These are phyloP conservation scores for Suillus spraguei DNA, from an alignment of 768 basidiomycete genomes.

Conservation along the genomic window DNA sequence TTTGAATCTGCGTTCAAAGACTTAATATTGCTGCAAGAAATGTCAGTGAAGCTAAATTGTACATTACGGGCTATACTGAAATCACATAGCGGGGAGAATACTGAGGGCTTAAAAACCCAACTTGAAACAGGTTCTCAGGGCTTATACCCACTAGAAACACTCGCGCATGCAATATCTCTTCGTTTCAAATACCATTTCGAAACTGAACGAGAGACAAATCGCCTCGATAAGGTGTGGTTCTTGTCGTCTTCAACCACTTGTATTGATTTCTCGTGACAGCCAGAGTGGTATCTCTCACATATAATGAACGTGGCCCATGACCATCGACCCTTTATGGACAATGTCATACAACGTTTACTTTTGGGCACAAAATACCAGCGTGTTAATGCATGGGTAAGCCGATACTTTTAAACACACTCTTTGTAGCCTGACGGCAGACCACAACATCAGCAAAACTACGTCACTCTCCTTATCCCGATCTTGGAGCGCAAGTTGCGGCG, in stretches of 20 bases:
- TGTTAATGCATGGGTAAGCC: constrained; percentile 76
- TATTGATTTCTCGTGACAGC: constrained; percentile 47
- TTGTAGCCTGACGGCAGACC: constrained; percentile 5
- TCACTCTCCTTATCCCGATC: constrained; percentile 73
- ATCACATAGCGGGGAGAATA: constrained; percentile 50
- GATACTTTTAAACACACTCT: constrained; percentile 6
- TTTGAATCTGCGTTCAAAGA: constrained; percentile 84
- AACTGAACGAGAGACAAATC: constrained; percentile 81
- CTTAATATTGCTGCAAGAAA: constrained; percentile 71
- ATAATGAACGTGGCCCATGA: constrained; percentile 86
- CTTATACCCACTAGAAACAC: constrained; percentile 81
- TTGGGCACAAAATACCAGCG: constrained; percentile 59
- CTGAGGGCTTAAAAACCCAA: constrained; percentile 22
- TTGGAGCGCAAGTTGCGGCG: constrained; percentile 74
- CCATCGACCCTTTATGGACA: constrained; percentile 79
- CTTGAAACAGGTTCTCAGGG: constrained; percentile 40
- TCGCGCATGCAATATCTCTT: constrained; percentile 79
- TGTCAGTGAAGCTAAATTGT: constrained; percentile 51
- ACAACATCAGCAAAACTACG: constrained; percentile 75
- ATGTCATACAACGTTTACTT: constrained; percentile 70
- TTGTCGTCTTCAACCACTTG: not conserved
- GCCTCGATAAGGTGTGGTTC: constrained; percentile 79
- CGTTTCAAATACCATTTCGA: constrained; percentile 98
- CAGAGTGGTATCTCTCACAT: constrained; percentile 97
- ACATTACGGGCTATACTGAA: not conserved